phyloP scores from a whole-genome alignment of 495 filamentous ascomycete genomes.

The Ramalina peruviana region DNA sequence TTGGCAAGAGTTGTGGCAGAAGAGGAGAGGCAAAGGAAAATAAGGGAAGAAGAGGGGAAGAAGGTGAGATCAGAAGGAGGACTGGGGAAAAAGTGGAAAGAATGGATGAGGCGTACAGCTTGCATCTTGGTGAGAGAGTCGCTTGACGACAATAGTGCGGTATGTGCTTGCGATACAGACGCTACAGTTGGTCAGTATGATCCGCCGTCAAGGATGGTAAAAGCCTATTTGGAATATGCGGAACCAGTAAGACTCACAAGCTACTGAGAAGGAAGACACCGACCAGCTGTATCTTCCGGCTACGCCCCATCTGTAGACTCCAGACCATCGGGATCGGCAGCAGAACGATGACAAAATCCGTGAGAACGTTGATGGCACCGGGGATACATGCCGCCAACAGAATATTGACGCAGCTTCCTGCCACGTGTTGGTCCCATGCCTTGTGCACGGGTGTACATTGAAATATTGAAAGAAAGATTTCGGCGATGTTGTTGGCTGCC shows the following conservation, averaged over 20 bases:
- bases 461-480: not conserved
- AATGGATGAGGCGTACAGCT: no score
- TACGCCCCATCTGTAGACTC: slow-evolving; percentile 17
- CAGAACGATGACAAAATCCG: slow-evolving; percentile 21
- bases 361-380: slow-evolving; percentile 18
- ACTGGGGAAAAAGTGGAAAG: no score
- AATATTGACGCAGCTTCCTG: slow-evolving; percentile 18
- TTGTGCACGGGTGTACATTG: slow-evolving; percentile 1
- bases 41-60: not conserved
- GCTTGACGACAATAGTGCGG: not conserved
- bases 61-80: not conserved
- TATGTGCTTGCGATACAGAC: not conserved
- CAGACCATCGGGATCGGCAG: slow-evolving; percentile 20
- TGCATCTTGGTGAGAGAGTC: no score
- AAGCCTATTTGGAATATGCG: no score
- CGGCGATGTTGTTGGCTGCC: slow-evolving; percentile 15
- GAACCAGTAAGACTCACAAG: not conserved
- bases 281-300: slow-evolving; percentile 14
- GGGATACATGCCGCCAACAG: slow-evolving; percentile 13
- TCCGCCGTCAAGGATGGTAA: no score
- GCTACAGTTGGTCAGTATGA: not conserved
- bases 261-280: slow-evolving; percentile 1
- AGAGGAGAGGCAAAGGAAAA: no score
- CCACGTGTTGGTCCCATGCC: not conserved
- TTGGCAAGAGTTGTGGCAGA: no score